Evolutionary conservation across 2,329 filamentous ascomycete species (phyloP).

Genomic region (Verticillium nonalfalfae): DNA sequence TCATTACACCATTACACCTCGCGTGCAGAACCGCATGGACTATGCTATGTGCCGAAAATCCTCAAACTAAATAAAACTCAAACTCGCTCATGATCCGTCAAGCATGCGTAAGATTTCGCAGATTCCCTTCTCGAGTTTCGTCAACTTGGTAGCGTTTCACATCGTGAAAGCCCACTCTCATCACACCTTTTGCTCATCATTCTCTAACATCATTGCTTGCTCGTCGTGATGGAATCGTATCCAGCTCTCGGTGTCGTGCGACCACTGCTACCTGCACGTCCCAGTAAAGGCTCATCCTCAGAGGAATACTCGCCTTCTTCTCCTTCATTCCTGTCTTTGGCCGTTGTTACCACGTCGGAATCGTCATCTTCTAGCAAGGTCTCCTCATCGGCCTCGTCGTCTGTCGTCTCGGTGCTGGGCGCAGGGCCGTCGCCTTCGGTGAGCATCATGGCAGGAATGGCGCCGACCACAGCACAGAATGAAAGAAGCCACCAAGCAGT

Average conservation of each 20-base stretch:
- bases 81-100: not conserved
- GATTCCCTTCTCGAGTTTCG: not conserved
- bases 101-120: not conserved
- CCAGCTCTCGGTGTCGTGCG: not conserved
- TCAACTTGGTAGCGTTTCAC: not conserved
- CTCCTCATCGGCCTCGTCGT: constrained; percentile 26
- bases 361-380: constrained; percentile 6
- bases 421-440: constrained; percentile 66
- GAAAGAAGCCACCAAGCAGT: constrained; percentile 78
- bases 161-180: not conserved
- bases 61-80: not conserved
- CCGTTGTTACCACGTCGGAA: constrained; percentile 1
- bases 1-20: not conserved
- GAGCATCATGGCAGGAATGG: constrained; percentile 67
- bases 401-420: constrained; percentile 21
- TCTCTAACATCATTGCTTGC: not conserved
- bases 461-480: constrained; percentile 55
- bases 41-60: not conserved
- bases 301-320: not conserved
- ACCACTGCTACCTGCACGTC: not conserved
- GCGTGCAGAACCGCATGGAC: not conserved
- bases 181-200: not conserved
- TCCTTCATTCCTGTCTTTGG: not conserved
- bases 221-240: not conserved
- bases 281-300: not conserved